Evolutionary conservation across 306 rosid species (phyloP).

Genomic region (Albizia julibrissin): DNA sequence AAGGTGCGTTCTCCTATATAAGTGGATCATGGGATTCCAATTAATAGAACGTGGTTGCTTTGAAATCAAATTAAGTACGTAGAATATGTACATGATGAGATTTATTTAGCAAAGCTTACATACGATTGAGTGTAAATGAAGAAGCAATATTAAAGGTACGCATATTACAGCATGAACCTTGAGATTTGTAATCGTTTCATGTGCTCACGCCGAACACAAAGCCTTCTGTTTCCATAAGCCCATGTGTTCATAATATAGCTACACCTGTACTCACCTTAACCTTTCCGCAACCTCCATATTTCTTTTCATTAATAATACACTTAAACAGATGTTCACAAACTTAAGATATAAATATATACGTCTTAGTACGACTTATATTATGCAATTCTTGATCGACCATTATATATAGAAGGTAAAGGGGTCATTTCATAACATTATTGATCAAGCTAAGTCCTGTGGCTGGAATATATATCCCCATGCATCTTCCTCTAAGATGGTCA

Average conservation of each 20-base stretch:
- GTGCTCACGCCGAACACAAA: slow-evolving; percentile 31
- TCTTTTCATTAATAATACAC: slow-evolving; percentile 1
- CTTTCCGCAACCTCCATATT: slow-evolving; percentile 33
- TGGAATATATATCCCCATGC: neutral
- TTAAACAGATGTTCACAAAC: neutral
- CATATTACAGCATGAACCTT: neutral
- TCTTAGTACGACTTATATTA: neutral
- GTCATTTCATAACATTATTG: neutral
- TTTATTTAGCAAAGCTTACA: slow-evolving; percentile 13
- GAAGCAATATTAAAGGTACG: slow-evolving; percentile 15
- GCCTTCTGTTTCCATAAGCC: slow-evolving; percentile 31
- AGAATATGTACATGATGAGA: neutral
- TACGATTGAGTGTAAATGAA: slow-evolving; percentile 41
- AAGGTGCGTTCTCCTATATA: neutral
- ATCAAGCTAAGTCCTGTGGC: neutral
- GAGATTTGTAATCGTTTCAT: slow-evolving; percentile 32
- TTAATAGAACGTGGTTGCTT: slow-evolving; percentile 42
- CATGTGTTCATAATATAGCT: slow-evolving; percentile 46
- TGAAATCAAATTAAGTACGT: slow-evolving; percentile 8
- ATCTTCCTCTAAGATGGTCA: neutral
- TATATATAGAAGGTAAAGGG: neutral
- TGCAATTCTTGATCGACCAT: neutral
- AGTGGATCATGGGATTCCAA: neutral
- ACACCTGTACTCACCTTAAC: slow-evolving; percentile 37
- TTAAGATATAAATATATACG: neutral